A percentile compares a stretch with the other conserved stretches of the same genome.
Evolutionary conservation across 352 stramenopile genomes (phyloP).

Genomic region (Globisporangium apiculatum): DNA sequence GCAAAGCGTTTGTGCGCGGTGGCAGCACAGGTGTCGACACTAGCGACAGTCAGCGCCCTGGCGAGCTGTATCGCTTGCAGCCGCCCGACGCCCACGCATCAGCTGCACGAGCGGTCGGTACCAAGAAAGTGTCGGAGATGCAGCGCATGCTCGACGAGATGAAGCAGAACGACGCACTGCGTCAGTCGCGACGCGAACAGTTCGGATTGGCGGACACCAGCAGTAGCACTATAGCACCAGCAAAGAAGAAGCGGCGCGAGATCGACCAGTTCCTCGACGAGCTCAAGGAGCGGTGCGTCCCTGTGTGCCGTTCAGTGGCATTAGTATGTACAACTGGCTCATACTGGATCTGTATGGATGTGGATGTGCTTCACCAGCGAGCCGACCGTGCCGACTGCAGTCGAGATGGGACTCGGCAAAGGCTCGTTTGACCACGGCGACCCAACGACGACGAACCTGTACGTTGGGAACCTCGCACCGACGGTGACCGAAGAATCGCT

Average conservation of each 20-base stretch:
- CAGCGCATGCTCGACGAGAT: conserved; percentile 69
- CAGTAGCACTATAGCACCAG: conserved; percentile 7
- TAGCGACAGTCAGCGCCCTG: background rate
- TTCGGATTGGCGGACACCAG: background rate
- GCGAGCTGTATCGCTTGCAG: conserved; percentile 34
- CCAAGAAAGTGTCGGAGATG: conserved; percentile 54
- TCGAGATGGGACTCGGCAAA: conserved; percentile 21
- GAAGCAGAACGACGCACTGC: conserved; percentile 41
- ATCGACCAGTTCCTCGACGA: conserved; percentile 89
- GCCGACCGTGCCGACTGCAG: conserved; percentile 3
- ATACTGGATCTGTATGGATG: background rate
- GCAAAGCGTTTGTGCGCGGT: conserved; percentile 60
- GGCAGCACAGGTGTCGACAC: background rate
- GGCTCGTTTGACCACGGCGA: conserved; percentile 84
- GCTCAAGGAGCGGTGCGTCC: conserved; percentile 65
- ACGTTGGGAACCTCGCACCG: conserved; percentile 92
- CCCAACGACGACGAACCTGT: conserved; percentile 90
- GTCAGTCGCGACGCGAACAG: conserved; percentile 14
- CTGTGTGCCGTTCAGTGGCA: background rate
- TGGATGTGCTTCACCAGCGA: conserved; percentile 5
- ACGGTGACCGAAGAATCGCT: conserved; percentile 91
- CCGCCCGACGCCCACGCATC: background rate
- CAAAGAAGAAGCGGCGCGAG: conserved; percentile 48
- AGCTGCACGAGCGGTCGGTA: conserved; percentile 1
- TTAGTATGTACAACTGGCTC: no score